Conservation (phyloP, 2,329 filamentous ascomycete genomes). For the Ceratocystis variospora region DNA sequence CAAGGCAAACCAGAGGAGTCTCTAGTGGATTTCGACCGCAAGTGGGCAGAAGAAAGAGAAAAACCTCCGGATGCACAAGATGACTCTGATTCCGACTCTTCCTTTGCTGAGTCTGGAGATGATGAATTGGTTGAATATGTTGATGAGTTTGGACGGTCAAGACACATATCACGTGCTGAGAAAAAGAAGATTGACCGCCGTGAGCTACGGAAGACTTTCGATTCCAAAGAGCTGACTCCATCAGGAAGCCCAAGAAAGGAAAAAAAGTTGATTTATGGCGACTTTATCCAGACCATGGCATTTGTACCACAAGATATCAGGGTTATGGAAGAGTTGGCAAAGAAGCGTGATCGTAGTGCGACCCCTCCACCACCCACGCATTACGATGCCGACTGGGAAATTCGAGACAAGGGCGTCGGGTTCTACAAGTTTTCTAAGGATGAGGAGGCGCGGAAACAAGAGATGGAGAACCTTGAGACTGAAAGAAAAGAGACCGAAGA, state of each 20-base stretch:
- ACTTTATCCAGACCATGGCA: constrained; percentile 68
- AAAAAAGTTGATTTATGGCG: constrained; percentile 52
- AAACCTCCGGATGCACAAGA: constrained; percentile 29
- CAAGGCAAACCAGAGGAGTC: constrained; percentile 50
- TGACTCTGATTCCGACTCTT: constrained; percentile 25
- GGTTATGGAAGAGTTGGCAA: constrained; percentile 65
- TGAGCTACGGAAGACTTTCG: constrained; percentile 15
- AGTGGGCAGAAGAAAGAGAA: constrained; percentile 68
- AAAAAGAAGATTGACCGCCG: constrained; percentile 49
- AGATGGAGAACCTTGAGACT: constrained; percentile 62
- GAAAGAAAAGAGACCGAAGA: constrained; percentile 53
- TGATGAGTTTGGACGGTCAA: constrained; percentile 82
- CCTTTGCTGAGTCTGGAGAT: constrained; percentile 25
- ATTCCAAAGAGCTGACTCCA: constrained; percentile 39
- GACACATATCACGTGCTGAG: constrained; percentile 57
- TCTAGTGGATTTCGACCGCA: constrained; percentile 87
- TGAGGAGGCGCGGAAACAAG: constrained; percentile 45
- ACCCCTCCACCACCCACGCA: constrained; percentile 71
- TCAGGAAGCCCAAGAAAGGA: constrained; percentile 27
- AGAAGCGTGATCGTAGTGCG: constrained; percentile 60
- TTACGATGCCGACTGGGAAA: constrained; percentile 74
- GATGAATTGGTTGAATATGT: constrained; percentile 68
- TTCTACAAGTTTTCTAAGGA: constrained; percentile 84
- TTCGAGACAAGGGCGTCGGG: constrained; percentile 74
- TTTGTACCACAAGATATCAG: constrained; percentile 62